phyloP scores from a whole-genome alignment of 1,139 yeast species.

The Yamadazyma membranifaciens region DNA sequence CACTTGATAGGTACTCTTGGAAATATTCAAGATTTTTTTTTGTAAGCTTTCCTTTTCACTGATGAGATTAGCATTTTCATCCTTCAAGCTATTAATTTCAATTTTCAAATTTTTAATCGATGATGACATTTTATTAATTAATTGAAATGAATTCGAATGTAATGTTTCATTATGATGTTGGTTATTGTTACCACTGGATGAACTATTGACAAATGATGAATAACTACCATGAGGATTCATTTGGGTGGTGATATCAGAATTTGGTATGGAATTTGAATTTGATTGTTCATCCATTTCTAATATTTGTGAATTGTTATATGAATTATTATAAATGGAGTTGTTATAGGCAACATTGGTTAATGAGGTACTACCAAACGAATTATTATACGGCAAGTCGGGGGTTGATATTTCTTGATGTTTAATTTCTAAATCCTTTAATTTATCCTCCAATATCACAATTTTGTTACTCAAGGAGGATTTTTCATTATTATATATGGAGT shows the following conservation, averaged over 20 bases:
- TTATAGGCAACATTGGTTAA: constrained; percentile 1
- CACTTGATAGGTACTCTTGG: constrained; percentile 14
- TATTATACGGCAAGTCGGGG: background rate
- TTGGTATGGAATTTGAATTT: background rate
- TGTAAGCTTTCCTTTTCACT: constrained; percentile 67
- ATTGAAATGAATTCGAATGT: constrained; percentile 38
- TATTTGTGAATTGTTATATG: constrained; percentile 11
- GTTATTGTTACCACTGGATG: background rate
- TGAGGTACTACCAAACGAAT: background rate
- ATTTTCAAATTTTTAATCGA: constrained; percentile 78
- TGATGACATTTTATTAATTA: constrained; percentile 69
- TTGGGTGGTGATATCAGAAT: constrained; percentile 8
- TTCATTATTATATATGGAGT: constrained; percentile 29
- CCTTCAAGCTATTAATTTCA: constrained; percentile 65
- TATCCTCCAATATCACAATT: constrained; percentile 25
- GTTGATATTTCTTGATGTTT: background rate
- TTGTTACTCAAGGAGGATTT: constrained; percentile 27
- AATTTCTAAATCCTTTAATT: constrained; percentile 3
- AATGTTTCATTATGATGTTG: background rate
- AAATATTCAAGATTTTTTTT: constrained; percentile 51
- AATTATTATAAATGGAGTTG: constrained; percentile 13
- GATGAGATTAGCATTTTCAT: constrained; percentile 55
- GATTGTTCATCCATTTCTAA: constrained; percentile 5
- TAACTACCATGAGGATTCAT: constrained; percentile 1
- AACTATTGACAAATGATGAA: constrained; percentile 2